Evolutionary conservation across 1,284 basidiomycete genomes (phyloP), one percentile per base, ranked within the genome.

Genomic region (Cronartium quercuum): DNA sequence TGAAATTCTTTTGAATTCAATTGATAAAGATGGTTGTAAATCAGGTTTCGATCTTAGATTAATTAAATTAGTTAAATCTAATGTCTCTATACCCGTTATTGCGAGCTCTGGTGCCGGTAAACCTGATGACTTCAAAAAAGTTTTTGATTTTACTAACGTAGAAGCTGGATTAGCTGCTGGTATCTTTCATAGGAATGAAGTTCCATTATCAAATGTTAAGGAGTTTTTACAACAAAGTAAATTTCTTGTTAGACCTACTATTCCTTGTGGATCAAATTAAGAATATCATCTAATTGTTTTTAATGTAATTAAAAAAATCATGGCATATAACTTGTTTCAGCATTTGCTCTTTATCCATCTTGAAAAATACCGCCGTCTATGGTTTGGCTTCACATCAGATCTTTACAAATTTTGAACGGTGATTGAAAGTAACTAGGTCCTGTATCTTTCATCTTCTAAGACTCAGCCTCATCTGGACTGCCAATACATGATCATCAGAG

Each of bases 161-260:
- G 96, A 98, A 83, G 93, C 96, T 41, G 96, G 91, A 0, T 83
- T 99, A 71, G 96, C 96, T 3, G 96, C 96, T 18, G 96, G 96
- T 3, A 97, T 98, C 79, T 99, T 99, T 84, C 96, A 99, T 83
- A 85, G 96, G 41, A 87, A 86, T 75, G 91, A 98, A 82, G 92
- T 98, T 18, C 83, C 83, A 21, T 85, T 87, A 66, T 83, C 83
- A 77, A 83, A 79, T 10, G 83, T 83, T 69, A 83, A 84, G 78
- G 51, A 78, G 10, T 77, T 81, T 58, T 77, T 84, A 68, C 70
- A 78, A 41, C 24, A 77, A 6, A 24, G 37, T 55, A 65, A 55
- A 7, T 21, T 24, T 55, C 29, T 55, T 6, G 51, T 55, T 21
- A 2, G 51, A 55, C 29, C 51, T 21, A 55, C 51, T n/a, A n/a